Conservation (phyloP, 176 grass and related monocot genomes). For the Hordeum vulgare region MorexV3_pseudomolecules_assembly NC_058523.1:532007167-532007666, state of each 20-base stretch:
- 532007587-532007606: conserved; percentile 42
- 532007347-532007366: conserved; percentile 6
- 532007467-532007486: conserved; percentile 78
- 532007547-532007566: conserved; percentile 16
- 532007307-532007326: not conserved
- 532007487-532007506: conserved; percentile 41
- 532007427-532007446: conserved; percentile 85
- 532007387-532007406: conserved; percentile 89
- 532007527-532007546: not conserved
- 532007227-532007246: conserved; percentile 58
- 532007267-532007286: conserved; percentile 59
- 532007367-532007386: not conserved
- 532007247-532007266: conserved; percentile 68
- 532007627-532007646: conserved; percentile 53
- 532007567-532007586: conserved; percentile 18
- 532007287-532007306: conserved; percentile 56
- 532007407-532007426: conserved; percentile 82
- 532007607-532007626: conserved; percentile 68
- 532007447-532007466: conserved; percentile 90
- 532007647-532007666: conserved; percentile 38
- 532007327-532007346: not conserved
- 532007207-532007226: conserved; percentile 70
- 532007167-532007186: conserved; percentile 80
- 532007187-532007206: conserved; percentile 81
- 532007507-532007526: conserved; percentile 27